Conservation (phyloP, 805 yeast species). For the Starmerella potacharoeniae region DNA sequence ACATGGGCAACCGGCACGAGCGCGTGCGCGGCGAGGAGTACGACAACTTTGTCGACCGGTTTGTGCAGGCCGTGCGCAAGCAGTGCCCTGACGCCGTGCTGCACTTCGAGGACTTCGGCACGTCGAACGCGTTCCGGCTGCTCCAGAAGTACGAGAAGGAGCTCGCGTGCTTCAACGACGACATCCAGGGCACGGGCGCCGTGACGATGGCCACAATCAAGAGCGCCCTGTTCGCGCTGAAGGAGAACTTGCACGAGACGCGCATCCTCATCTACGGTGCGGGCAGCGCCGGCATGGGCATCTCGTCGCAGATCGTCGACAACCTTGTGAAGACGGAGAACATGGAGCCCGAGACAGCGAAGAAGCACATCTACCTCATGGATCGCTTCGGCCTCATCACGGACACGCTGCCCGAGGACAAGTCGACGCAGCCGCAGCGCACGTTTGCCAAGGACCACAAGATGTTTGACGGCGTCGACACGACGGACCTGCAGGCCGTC, state of each 20-base stretch:
- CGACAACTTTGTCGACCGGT: conserved; percentile 70
- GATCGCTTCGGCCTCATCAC: conserved; percentile 72
- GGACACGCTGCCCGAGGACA: conserved; percentile 34
- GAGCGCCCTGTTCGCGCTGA: conserved; percentile 71
- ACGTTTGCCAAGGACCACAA: conserved; percentile 60
- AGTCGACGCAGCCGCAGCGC: conserved; percentile 52
- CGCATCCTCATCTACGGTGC: conserved; percentile 72
- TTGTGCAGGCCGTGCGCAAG: conserved; percentile 56
- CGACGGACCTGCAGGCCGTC: conserved; percentile 57
- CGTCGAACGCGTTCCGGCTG: conserved; percentile 72
- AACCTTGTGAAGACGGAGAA: conserved; percentile 67
- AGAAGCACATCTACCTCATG: conserved; percentile 59
- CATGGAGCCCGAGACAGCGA: conserved; percentile 56
- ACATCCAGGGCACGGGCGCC: conserved; percentile 97
- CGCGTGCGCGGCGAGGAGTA: conserved; percentile 79
- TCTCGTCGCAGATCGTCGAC: conserved; percentile 83
- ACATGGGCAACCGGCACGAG: conserved; percentile 79
- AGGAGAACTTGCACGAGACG: conserved; percentile 36
- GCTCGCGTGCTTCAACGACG: conserved; percentile 88
- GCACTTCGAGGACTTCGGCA: conserved; percentile 96
- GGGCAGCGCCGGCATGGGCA: conserved; percentile 92
- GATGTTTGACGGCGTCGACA: conserved; percentile 65
- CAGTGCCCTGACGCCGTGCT: conserved; percentile 81
- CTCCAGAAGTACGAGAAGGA: conserved; percentile 60
- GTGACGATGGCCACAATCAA: conserved; percentile 90